A percentile compares a stretch with the other conserved stretches of the same genome.
These are phyloP conservation scores for Stachybotrys elegans DNA, from an alignment of 2,329 filamentous ascomycete genomes.

Conservation along the genomic window DNA sequence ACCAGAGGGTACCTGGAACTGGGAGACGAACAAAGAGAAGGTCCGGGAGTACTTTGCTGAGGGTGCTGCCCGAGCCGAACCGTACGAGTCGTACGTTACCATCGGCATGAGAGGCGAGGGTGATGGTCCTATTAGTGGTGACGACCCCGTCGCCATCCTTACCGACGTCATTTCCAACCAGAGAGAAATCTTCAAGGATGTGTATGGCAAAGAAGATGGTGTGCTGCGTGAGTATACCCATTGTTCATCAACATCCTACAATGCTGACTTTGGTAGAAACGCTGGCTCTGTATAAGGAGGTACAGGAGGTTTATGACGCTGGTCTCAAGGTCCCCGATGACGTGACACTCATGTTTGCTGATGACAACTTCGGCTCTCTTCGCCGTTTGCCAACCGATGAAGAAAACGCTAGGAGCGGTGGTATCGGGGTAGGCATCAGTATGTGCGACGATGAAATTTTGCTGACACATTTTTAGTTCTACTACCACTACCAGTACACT, in stretches of 20 bases:
- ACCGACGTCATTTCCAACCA: constrained; percentile 48
- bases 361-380: constrained; percentile 57
- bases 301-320: constrained; percentile 53
- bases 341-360: constrained; percentile 54
- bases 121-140: constrained; percentile 45
- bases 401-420: constrained; percentile 40
- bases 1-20: constrained; percentile 50
- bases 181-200: constrained; percentile 45
- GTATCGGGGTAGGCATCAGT: constrained; percentile 46
- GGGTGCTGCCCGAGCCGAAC: constrained; percentile 48
- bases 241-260: constrained; percentile 11
- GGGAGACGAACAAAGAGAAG: constrained; percentile 49
- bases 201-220: constrained; percentile 38
- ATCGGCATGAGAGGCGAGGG: constrained; percentile 55
- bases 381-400: constrained; percentile 47
- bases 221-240: constrained; percentile 29
- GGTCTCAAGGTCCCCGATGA: constrained; percentile 51
- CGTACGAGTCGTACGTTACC: constrained; percentile 55
- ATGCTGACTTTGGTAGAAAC: constrained; percentile 35
- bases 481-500: constrained; percentile 42
- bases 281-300: constrained; percentile 60
- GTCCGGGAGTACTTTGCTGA: constrained; percentile 53
- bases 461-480: constrained; percentile 25
- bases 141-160: constrained; percentile 46
- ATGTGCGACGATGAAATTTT: not conserved